Base-by-base conservation (phyloP, 164 flowering plant genomes). In the Vitis labrusca region DNA sequence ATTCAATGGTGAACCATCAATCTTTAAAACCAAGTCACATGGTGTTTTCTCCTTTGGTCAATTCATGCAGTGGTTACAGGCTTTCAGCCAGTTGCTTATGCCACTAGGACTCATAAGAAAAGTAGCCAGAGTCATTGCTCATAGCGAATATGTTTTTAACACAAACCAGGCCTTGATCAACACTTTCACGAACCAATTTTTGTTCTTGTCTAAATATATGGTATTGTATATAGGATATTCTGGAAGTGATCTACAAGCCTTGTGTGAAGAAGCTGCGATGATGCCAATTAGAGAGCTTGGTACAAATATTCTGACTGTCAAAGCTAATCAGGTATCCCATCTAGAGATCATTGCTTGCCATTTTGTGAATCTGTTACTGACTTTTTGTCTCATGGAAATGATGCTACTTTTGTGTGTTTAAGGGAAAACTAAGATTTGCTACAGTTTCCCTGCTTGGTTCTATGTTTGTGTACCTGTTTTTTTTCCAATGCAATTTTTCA, bases 221-320 rank as follows among this genome's bases (percentile, higher is more conserved):
- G 9, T 27, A 16, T 63, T 64, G 12, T 72, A 15, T 64, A 47
- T 57, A 96, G 99, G 99, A 62, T 96, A 96, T 81, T 93, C 99
- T 66, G 99, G 99, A 62, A 96, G 99, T 65, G 99, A 96, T 81
- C 77, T 96, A 50, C 94, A 92, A 83, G 99, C 98, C 27, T 81
- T 93, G 78, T 96, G 99, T 76, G 97, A 91, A 85, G 99, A 92
- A 82, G 97, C 99, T 74, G 99, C 99, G 6, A 89, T 92, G 99
- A 90, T 91, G 94, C 99, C 99, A 64, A 93, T 96, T 51, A 86
- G 99, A 77, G 99, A 96, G 81, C 96, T 93, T 52, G 99, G 99
- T 75, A 55, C 88, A 60, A 84, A 87, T 71, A 86, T 96, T 78
- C 97, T 92, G 47, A 92, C 89, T 8, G 85, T 91, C 67, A 83